phyloP scores from a whole-genome alignment of 129 eudicot genomes.

The Lactuca sativa region DNA sequence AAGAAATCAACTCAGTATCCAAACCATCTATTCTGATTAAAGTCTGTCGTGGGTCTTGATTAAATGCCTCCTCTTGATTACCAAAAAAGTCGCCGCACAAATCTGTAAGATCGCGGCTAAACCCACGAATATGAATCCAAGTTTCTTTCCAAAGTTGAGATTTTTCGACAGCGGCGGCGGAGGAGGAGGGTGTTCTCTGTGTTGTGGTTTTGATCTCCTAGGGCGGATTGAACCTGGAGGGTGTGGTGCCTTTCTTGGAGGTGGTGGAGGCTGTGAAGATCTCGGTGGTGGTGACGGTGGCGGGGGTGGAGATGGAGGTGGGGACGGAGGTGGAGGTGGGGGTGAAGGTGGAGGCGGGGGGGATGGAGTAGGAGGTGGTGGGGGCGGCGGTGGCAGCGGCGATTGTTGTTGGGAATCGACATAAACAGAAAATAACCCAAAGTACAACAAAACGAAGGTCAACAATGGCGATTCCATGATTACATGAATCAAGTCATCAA shows the following conservation, averaged over 20 bases:
- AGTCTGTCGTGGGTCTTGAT: constrained; percentile 21
- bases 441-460: background rate
- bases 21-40: background rate
- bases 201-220: constrained; percentile 8
- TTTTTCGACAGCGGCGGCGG: constrained; percentile 7
- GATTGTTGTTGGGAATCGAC: constrained; percentile 24
- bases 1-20: background rate
- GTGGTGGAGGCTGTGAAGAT: constrained; percentile 6
- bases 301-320: background rate
- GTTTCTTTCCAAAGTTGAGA: constrained; percentile 28
- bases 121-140: constrained; percentile 36
- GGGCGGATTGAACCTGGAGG: constrained; percentile 17
- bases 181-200: constrained; percentile 13
- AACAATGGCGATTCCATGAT: constrained; percentile 20
- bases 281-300: constrained; percentile 1
- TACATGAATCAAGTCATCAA: constrained; percentile 1
- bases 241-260: constrained; percentile 15
- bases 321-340: background rate
- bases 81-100: constrained; percentile 33
- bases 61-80: constrained; percentile 29
- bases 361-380: background rate
- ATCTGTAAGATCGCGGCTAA: constrained; percentile 33
- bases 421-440: constrained; percentile 1
- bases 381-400: background rate
- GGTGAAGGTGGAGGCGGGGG: constrained; percentile 9